Evolutionary conservation across 2,329 filamentous ascomycete genomes (phyloP), one percentile per base, ranked within the genome.

Genomic region (Chlorencoelia australis): DNA sequence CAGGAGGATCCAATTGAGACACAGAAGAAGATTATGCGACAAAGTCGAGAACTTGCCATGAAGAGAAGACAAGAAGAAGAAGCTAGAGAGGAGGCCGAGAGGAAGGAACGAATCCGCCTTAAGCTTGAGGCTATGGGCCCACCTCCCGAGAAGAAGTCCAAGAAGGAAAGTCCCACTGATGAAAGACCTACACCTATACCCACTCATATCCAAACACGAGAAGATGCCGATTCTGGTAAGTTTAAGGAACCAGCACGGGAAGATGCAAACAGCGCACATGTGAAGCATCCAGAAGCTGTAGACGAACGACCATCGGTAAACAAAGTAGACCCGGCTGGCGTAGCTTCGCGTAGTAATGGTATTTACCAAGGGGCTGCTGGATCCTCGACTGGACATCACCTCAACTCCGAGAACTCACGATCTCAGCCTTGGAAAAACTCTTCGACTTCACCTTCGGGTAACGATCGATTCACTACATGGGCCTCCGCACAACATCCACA

Each of bases 1-100:
- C 45, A 45, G 2, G 69, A 72, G 31, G 66, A 75, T 25, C 76
- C 82, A 40, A 68, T 68, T 13, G 76, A 67, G 57, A 73, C 63
- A 51, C 81, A 73, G 61, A 82, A 65, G 69, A 82, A 68, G 60
- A 71, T 84, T 15, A 87, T 88, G 81, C 70, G 70, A 24, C 77
- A 84, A 49, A 73, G 74, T 25, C 68, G 77, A 5, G 80, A 87
- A 50, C 63, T 75, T 35, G 81, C 80, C 14, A 76, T 79, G 51
- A 78, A 81, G 52, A 69, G 79, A 39, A 67, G 75, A 31, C 63
- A 75, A 41, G 79, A 82, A 40, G 72, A 86, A 55, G 78, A 81
- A 49, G 77, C 71, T 14, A 71, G 67, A n/a, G 79, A 83, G 50
- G 80, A 85, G 52, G 79, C 75, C n/a, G 82, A 73, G 13, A 73